Percentiles rank a stretch among this genome's conserved stretches.
phyloP scores from a whole-genome alignment of 1,284 basidiomycete genomes.

The Xerocomus nothofagi region DNA sequence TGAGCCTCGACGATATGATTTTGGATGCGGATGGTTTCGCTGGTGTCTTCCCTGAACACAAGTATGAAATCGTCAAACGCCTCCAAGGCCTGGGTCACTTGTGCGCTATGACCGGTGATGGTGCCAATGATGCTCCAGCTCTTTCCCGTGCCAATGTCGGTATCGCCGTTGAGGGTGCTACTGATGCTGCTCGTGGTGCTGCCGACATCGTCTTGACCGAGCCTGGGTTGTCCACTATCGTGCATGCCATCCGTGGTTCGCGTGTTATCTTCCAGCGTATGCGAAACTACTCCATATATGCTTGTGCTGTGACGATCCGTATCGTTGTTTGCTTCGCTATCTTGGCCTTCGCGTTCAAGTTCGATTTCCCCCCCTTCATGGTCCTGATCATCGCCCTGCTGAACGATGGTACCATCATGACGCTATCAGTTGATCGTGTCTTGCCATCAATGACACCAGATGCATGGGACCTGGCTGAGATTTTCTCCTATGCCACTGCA shows the following conservation, averaged over 20 bases:
- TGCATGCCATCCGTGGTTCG: constrained; percentile 82
- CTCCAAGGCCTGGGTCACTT: constrained; percentile 79
- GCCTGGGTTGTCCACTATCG: constrained; percentile 84
- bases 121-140: constrained; percentile 86
- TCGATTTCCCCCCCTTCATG: constrained; percentile 99
- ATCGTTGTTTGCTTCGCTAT: constrained; percentile 97
- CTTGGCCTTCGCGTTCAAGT: constrained; percentile 93
- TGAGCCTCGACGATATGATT: constrained; percentile 79
- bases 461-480: constrained; percentile 95
- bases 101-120: constrained; percentile 83
- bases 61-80: constrained; percentile 82
- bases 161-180: constrained; percentile 88
- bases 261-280: constrained; percentile 89
- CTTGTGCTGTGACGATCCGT: constrained; percentile 91
- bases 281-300: constrained; percentile 83
- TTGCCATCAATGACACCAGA: constrained; percentile 90
- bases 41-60: constrained; percentile 89
- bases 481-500: constrained; percentile 92
- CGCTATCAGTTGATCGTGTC: constrained; percentile 95
- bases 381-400: constrained; percentile 95
- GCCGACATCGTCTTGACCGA: constrained; percentile 85
- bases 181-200: constrained; percentile 83
- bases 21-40: constrained; percentile 79
- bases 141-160: constrained; percentile 84
- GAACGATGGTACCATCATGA: constrained; percentile 99